A percentile compares a stretch with the other conserved stretches of the same genome.
These are phyloP conservation scores for Suillus bovinus DNA, from an alignment of 768 basidiomycete genomes.

Conservation along the genomic window DNA sequence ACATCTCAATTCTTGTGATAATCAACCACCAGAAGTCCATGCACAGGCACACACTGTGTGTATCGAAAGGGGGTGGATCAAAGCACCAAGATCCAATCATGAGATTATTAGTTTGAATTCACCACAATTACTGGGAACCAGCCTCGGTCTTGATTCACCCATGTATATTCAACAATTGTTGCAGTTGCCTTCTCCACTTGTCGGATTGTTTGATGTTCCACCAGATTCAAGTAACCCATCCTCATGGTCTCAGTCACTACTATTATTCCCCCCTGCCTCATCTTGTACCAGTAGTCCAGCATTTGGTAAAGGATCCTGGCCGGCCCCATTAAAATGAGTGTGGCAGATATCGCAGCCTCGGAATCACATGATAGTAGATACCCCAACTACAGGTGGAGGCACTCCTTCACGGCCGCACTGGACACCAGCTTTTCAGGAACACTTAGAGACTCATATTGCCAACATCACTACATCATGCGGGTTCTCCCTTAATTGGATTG, in stretches of 20 bases:
- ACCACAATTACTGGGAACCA: too few relatives aligned
- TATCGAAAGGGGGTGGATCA: too few relatives aligned
- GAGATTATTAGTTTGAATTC: too few relatives aligned
- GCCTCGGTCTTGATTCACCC: too few relatives aligned
- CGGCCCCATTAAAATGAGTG: background rate
- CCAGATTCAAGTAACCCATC: background rate
- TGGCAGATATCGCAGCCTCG: too few relatives aligned
- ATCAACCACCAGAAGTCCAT: too few relatives aligned
- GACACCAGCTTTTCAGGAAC: conserved; percentile 4
- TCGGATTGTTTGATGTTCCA: background rate
- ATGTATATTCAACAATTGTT: too few relatives aligned
- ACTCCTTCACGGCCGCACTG: background rate
- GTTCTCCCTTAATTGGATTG: conserved; percentile 38
- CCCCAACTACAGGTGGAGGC: background rate
- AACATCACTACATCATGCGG: conserved; percentile 34
- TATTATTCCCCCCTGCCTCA: background rate
- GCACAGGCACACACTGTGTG: too few relatives aligned
- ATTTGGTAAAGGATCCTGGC: background rate
- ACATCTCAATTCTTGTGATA: too few relatives aligned
- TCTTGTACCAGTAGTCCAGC: background rate
- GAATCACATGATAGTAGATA: background rate
- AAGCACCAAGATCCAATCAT: too few relatives aligned
- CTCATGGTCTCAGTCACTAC: background rate
- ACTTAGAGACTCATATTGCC: conserved; percentile 13
- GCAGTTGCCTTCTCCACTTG: background rate